A percentile compares a stretch with the other conserved stretches of the same genome.
Conservation (phyloP, 2,329 filamentous ascomycete genomes). For the Penicillium sp. region DNA sequence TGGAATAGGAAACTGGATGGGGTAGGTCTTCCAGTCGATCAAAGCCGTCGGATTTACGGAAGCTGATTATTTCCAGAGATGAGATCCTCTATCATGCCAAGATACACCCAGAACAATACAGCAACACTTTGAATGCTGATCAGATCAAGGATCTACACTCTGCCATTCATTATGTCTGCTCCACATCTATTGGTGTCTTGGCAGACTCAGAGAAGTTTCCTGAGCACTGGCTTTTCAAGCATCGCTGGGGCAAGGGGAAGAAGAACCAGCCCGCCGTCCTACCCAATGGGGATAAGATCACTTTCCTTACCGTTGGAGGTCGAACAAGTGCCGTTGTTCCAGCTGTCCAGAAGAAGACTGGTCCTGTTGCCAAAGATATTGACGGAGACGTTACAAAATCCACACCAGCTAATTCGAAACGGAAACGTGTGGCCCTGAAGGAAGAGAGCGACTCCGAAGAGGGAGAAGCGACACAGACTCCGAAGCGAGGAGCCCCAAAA, state of each 20-base stretch:
- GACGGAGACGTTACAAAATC: constrained; percentile 21
- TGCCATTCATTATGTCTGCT: constrained; percentile 68
- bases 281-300: constrained; percentile 76
- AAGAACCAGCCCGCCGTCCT: constrained; percentile 59
- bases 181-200: constrained; percentile 66
- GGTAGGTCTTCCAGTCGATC: constrained; percentile 37
- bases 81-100: constrained; percentile 84
- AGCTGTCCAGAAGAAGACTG: constrained; percentile 73
- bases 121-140: constrained; percentile 63
- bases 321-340: constrained; percentile 85
- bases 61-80: constrained; percentile 45
- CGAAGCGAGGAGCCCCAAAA: constrained; percentile 21
- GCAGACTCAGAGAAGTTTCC: constrained; percentile 80
- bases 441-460: constrained; percentile 23
- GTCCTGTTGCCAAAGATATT: constrained; percentile 49
- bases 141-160: constrained; percentile 66
- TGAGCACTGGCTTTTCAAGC: constrained; percentile 74
- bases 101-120: constrained; percentile 88
- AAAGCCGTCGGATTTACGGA: neutral
- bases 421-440: constrained; percentile 26
- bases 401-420: constrained; percentile 22
- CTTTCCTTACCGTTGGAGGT: constrained; percentile 80
- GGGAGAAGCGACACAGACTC: constrained; percentile 19
- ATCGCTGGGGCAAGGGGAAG: constrained; percentile 83
- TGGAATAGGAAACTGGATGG: constrained; percentile 95